Base-by-base conservation (phyloP, 129 eudicot genomes). In the Lactuca sativa region DNA sequence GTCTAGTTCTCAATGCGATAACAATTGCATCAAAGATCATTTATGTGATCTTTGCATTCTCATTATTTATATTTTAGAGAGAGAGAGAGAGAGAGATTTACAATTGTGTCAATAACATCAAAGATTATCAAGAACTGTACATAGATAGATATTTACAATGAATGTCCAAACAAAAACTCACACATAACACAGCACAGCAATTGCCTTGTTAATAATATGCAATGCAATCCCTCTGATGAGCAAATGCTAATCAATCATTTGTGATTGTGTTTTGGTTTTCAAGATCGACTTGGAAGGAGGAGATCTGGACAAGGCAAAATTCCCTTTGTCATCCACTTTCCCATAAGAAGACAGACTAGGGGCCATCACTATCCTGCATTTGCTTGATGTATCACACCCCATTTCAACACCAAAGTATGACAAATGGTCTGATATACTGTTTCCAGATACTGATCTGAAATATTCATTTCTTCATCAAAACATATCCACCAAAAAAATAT, bases 401-500 rank as follows among this genome's bases (percentile, higher is more conserved):
- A 90, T 81, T 72, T 83, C 71, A 59, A 90, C 90, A n/a, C 89
- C 93, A 63, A 48, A 87, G 76, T 95, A 95, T 14, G 51, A 7
- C 70, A 95, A 61, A 82, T 95, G 99, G 58, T 95, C 97, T 7
- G 81, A 70, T 13, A 95, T 83, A 74, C 99, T 95, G 77, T 74
- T 95, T 74, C 97, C 99, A 4, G 86, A 55, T 25, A 95, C 99
- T 7, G 97, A 89, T 84, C 99, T 93, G 89, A 71, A 68, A 77
- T 47, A 56, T 67, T 55, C 25, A 17, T 17, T 67, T 9, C 14
- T 48, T 41, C 38, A 43, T 13, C 49, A 66, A 13, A 18, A 40
- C 57, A 66, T 64, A 43, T 41, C 31, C 57, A 25, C 30, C 30
- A 25, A 25, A 25, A 0, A 25, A 0, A 25, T 0, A 25, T 18